These are phyloP conservation scores for Hypomyces rosellus DNA, from an alignment of 2,329 filamentous ascomycete species.

Conservation along the genomic window DNA sequence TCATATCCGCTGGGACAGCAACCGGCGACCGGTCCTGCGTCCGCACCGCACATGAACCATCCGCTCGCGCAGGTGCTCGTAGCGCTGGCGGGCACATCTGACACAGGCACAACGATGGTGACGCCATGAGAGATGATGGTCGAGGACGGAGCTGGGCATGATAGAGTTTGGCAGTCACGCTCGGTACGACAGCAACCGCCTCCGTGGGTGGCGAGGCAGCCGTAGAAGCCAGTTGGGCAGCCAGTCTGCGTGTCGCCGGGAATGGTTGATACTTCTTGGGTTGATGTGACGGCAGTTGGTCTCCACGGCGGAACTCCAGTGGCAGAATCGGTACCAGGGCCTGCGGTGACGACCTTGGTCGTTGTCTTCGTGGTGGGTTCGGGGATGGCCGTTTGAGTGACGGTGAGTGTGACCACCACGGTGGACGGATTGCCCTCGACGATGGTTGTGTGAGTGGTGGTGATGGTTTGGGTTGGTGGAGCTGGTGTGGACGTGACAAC, in stretches of 20 bases:
- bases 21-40: constrained; percentile 58
- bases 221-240: constrained; percentile 89
- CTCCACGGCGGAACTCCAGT: constrained; percentile 42
- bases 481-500: constrained; percentile 15
- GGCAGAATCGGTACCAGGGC: constrained; percentile 29
- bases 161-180: constrained; percentile 73
- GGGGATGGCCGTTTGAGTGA: constrained; percentile 31
- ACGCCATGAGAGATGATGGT: constrained; percentile 62
- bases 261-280: background rate
- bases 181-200: constrained; percentile 84
- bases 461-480: constrained; percentile 24
- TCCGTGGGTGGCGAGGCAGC: constrained; percentile 76
- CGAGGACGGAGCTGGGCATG: constrained; percentile 60
- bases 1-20: constrained; percentile 77
- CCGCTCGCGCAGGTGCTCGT: constrained; percentile 61
- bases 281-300: constrained; percentile 30
- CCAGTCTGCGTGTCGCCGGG: constrained; percentile 26
- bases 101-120: constrained; percentile 62
- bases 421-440: constrained; percentile 32
- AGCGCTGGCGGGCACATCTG: constrained; percentile 38
- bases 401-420: constrained; percentile 34
- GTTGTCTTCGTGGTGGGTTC: constrained; percentile 32
- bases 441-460: constrained; percentile 33
- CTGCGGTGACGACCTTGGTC: constrained; percentile 27
- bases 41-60: constrained; percentile 65